Conservation (phyloP, 139 green algal genomes). For the Penium margaritaceum region DNA sequence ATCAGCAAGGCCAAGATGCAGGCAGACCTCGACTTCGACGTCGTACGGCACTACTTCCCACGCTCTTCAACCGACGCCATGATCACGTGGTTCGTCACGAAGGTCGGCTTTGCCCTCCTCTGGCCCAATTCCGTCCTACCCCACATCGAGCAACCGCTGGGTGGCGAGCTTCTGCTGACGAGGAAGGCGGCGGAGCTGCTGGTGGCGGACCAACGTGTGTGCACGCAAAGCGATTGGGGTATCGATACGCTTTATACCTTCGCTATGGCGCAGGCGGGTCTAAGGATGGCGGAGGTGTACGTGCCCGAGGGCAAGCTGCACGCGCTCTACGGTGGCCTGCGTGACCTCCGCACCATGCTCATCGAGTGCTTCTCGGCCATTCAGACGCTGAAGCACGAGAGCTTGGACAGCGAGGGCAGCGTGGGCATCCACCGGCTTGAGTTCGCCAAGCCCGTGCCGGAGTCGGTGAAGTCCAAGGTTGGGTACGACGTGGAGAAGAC, state of each 20-base stretch:
- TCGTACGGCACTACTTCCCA: constrained; percentile 44
- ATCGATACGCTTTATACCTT: constrained; percentile 46
- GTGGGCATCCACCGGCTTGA: constrained; percentile 17
- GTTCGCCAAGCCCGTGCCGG: constrained; percentile 25
- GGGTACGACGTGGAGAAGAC: constrained; percentile 46
- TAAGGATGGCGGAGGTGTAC: constrained; percentile 29
- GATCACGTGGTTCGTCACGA: constrained; percentile 44
- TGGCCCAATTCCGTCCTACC: constrained; percentile 37
- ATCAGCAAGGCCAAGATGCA: constrained; percentile 37
- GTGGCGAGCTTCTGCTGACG: constrained; percentile 37
- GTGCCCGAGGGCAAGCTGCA: constrained; percentile 38
- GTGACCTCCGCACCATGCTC: constrained; percentile 41
- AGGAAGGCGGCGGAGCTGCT: constrained; percentile 19
- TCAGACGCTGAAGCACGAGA: constrained; percentile 34
- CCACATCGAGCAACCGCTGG: constrained; percentile 39
- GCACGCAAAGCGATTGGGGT: constrained; percentile 40
- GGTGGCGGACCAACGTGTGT: constrained; percentile 23
- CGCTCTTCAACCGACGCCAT: constrained; percentile 39
- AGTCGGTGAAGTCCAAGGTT: constrained; percentile 31
- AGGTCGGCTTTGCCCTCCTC: constrained; percentile 36
- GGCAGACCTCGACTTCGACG: constrained; percentile 33
- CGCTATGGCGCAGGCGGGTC: constrained; percentile 32
- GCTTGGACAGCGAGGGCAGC: constrained; percentile 5
- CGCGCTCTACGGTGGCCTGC: constrained; percentile 35
- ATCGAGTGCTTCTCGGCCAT: constrained; percentile 41